These are phyloP conservation scores for Russula abietina DNA, from an alignment of 768 basidiomycete species.

Conservation along the genomic window DNA sequence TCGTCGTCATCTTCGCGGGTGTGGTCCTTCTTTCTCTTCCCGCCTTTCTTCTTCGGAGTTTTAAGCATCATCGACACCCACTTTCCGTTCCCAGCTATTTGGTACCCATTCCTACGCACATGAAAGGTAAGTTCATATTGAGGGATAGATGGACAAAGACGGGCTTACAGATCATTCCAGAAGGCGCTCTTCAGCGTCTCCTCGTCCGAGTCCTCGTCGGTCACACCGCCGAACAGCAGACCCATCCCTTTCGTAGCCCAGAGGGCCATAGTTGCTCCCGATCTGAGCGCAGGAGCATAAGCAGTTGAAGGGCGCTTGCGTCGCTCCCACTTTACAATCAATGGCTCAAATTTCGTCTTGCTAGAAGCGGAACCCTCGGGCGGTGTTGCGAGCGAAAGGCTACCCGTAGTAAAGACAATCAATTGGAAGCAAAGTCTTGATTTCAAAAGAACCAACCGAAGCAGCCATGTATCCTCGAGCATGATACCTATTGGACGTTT, in stretches of 20 bases:
- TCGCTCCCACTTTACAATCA: conserved; percentile 77
- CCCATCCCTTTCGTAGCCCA: conserved; percentile 68
- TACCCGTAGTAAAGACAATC: neutral
- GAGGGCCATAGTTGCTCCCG: conserved; percentile 81
- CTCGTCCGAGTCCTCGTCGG: conserved; percentile 79
- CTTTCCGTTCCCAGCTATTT: conserved; percentile 61
- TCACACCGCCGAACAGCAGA: conserved; percentile 82
- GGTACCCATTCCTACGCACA: conserved; percentile 63
- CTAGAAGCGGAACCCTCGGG: conserved; percentile 29
- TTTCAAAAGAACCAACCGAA: conserved; percentile 45
- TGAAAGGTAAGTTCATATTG: neutral
- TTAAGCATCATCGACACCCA: conserved; percentile 76
- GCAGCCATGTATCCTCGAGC: conserved; percentile 86
- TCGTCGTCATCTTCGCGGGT: conserved; percentile 21
- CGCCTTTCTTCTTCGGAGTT: conserved; percentile 50
- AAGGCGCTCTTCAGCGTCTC: conserved; percentile 81
- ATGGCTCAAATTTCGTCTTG: conserved; percentile 39
- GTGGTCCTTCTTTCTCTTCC: conserved; percentile 33
- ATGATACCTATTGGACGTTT: conserved; percentile 82
- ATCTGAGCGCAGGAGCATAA: conserved; percentile 64
- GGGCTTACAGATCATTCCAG: conserved; percentile 74
- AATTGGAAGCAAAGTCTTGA: neutral
- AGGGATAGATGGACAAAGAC: neutral
- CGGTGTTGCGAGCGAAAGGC: neutral
- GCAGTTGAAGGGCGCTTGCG: conserved; percentile 66